phyloP scores from a whole-genome alignment of 306 rosid genomes.

The Lupinus albus region DNA sequence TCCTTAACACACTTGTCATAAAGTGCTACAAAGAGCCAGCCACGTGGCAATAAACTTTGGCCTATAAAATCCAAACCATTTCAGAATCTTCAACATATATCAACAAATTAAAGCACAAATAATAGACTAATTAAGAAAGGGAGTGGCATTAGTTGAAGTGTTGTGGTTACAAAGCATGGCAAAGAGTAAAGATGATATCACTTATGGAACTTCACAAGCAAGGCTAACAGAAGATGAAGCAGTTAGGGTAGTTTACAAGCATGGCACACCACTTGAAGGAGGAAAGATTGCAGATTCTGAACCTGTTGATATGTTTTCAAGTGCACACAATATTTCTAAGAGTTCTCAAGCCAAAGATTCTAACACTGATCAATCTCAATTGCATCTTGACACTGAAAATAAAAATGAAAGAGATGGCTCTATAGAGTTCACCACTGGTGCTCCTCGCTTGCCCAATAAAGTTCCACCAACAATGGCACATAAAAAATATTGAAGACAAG shows the following conservation, averaged over 20 bases:
- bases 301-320: constrained; percentile 50
- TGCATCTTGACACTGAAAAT: constrained; percentile 13
- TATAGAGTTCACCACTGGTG: constrained; percentile 43
- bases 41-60: neutral
- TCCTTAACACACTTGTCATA: neutral
- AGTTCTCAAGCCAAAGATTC: constrained; percentile 16
- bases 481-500: constrained; percentile 27
- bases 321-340: constrained; percentile 47
- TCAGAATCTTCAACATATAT: too few relatives aligned
- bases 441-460: constrained; percentile 47
- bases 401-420: constrained; percentile 19
- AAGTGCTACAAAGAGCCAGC: neutral
- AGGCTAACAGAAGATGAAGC: constrained; percentile 58
- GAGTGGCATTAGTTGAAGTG: neutral
- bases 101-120: neutral
- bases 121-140: neutral
- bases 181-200: constrained; percentile 57
- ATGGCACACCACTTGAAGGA: constrained; percentile 69
- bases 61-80: neutral
- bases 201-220: constrained; percentile 62
- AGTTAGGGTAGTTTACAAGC: constrained; percentile 53
- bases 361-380: constrained; percentile 34
- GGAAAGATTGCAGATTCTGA: constrained; percentile 69
- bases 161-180: constrained; percentile 41
- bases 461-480: constrained; percentile 38